Percentiles rank a stretch among this genome's conserved stretches.
Conservation (phyloP, 208 protist species). For the Trypanosoma mega region DNA sequence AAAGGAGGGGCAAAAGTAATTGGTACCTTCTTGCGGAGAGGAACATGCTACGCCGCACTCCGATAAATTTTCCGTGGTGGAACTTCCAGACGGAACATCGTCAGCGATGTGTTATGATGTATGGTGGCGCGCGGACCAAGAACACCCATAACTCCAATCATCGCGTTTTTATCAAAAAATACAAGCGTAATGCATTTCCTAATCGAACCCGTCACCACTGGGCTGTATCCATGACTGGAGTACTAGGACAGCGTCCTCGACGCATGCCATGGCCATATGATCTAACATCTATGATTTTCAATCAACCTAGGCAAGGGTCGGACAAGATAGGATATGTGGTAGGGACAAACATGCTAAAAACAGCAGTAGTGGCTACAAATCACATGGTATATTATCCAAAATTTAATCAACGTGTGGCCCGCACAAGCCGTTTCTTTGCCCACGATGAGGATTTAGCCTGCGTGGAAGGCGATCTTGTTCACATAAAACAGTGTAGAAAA, state of each 20-base stretch:
- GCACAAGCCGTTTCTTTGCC: slow-evolving; percentile 91
- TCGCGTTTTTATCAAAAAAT: slow-evolving; percentile 89
- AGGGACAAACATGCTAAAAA: slow-evolving; percentile 92
- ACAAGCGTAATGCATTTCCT: slow-evolving; percentile 87
- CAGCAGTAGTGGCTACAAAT: slow-evolving; percentile 85
- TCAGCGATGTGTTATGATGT: slow-evolving; percentile 87
- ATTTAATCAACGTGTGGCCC: slow-evolving; percentile 90
- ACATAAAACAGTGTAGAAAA: slow-evolving; percentile 92
- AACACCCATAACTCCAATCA: slow-evolving; percentile 91
- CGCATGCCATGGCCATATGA: slow-evolving; percentile 93
- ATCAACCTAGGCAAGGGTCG: slow-evolving; percentile 85
- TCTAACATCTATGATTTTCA: slow-evolving; percentile 92
- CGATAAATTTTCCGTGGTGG: slow-evolving; percentile 82
- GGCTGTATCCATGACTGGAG: slow-evolving; percentile 89
- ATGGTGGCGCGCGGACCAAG: slow-evolving; percentile 80
- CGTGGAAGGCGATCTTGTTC: slow-evolving; percentile 91
- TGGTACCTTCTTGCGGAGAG: neutral
- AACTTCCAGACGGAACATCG: slow-evolving; percentile 93
- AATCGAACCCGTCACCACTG: slow-evolving; percentile 91
- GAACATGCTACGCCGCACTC: slow-evolving; percentile 69
- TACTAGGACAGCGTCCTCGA: slow-evolving; percentile 80
- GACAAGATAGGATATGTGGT: slow-evolving; percentile 94
- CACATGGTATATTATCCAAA: slow-evolving; percentile 94
- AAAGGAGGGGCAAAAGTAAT: no score
- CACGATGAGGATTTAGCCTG: slow-evolving; percentile 93